These are phyloP conservation scores for Leishmania guyanensis DNA, from an alignment of 208 protist species.

Conservation along the genomic window DNA sequence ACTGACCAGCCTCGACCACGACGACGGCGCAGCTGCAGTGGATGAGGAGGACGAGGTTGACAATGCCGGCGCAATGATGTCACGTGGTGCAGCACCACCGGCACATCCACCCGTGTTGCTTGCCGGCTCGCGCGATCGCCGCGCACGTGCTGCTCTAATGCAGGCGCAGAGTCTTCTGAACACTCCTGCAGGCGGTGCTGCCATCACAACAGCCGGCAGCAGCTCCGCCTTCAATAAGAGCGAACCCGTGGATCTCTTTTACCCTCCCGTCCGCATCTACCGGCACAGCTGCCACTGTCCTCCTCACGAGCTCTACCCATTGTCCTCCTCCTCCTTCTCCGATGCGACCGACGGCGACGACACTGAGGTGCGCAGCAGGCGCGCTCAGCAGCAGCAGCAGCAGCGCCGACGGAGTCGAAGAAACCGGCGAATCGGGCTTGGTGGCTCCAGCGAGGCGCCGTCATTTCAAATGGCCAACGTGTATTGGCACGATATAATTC, in stretches of 20 bases:
- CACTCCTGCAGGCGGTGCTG: constrained; percentile 10
- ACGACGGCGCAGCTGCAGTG: background rate
- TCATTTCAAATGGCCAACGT: constrained; percentile 7
- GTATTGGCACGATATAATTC: constrained; percentile 47
- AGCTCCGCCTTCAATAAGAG: background rate
- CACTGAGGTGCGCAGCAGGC: background rate
- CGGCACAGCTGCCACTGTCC: constrained; percentile 53
- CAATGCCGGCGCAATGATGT: background rate
- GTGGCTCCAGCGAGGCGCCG: background rate
- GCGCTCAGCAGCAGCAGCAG: background rate
- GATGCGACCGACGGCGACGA: background rate
- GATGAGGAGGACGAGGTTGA: constrained; percentile 6
- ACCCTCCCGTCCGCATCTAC: constrained; percentile 52
- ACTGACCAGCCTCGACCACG: background rate
- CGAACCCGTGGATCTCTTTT: constrained; percentile 41
- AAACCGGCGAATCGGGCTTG: background rate
- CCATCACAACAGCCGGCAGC: background rate
- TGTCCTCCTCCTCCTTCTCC: constrained; percentile 1
- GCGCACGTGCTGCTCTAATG: constrained; percentile 13
- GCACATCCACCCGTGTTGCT: constrained; percentile 6
- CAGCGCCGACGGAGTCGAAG: background rate
- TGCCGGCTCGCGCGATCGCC: constrained; percentile 27
- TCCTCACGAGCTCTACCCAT: constrained; percentile 30
- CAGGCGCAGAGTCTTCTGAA: constrained; percentile 33
- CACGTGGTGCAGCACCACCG: background rate